These are phyloP conservation scores for Fraxinus latifolia DNA, from an alignment of 305 asterid genomes.

Conservation along the genomic window DNA sequence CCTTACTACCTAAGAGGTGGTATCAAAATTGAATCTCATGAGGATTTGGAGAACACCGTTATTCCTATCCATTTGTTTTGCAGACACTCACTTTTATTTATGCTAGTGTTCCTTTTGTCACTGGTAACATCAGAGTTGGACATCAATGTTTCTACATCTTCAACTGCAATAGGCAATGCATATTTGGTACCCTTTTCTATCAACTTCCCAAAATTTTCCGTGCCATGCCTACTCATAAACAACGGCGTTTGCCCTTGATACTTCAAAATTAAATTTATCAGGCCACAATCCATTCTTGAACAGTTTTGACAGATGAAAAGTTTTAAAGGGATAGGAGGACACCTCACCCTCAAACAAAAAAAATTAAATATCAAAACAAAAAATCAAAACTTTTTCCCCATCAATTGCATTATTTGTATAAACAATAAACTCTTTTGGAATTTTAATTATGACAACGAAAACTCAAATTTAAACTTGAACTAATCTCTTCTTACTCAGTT, in stretches of 20 bases:
- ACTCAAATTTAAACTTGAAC: background rate
- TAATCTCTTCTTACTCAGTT: background rate
- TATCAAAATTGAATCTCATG: background rate
- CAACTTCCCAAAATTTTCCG: background rate
- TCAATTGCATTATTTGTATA: background rate
- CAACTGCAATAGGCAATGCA: background rate
- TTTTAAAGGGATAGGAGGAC: background rate
- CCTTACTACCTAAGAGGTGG: background rate
- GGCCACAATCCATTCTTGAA: background rate
- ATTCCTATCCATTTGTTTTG: background rate
- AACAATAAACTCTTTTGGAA: background rate
- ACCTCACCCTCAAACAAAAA: background rate
- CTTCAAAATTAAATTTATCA: background rate
- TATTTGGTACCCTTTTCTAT: background rate
- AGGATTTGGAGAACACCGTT: background rate
- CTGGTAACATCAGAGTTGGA: background rate
- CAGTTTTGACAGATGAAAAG: background rate
- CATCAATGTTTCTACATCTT: background rate
- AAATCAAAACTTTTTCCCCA: background rate
- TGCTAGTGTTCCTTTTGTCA: background rate
- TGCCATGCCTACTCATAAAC: background rate
- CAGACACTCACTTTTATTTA: background rate
- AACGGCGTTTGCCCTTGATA: background rate
- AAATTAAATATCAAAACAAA: background rate
- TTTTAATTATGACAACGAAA: background rate